Base-by-base conservation (phyloP, 306 rosid genomes). In the Mimosa pudica region DNA sequence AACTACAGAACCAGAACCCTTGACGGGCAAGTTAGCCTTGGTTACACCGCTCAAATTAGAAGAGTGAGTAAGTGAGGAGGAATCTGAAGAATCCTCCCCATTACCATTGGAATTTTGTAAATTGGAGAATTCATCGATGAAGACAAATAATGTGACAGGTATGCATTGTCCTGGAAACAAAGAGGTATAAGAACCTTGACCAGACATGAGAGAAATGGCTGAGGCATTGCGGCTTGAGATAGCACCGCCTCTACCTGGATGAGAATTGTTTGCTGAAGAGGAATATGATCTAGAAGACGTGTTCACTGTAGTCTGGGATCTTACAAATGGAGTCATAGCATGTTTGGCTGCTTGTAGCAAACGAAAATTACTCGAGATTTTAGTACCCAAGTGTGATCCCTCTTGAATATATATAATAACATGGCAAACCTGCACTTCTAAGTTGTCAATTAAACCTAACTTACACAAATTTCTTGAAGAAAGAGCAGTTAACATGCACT, bases 131-230 rank as follows among this genome's bases (percentile, higher is more conserved):
- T 94, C 97, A 74, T 88, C 97, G 10, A 92, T 42, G 48, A 92
- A 89, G 77, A 88, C 94, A 87, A 94, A 92, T 79, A 94, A 82
- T 74, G 85, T 82, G 81, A 94, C 98, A 66, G 97, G 97, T 57
- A 88, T 92, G 84, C 98, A 92, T 83, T 88, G 97, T 82, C 98
- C 98, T 44, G 97, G 98, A 87, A 92, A 92, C 90, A 92, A 86
- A 82, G 97, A 91, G 84, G 97, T 72, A 88, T 89, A 86, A 75
- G 98, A 94, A 82, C 97, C 94, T 83, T 88, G 90, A 74, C 97
- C 97, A 64, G 98, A 92, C 97, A 91, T 92, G 49, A 87, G 89
- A 61, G 97, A 88, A 83, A 90, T 70, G 58, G 87, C 70, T 16
- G 97, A 92, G 17, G 84, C 88, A 88, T 85, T 88, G 80, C 91